Evolutionary conservation across 495 filamentous ascomycete species (phyloP), one percentile per base, ranked within the genome.

Genomic region (Penicillium canariense): DNA sequence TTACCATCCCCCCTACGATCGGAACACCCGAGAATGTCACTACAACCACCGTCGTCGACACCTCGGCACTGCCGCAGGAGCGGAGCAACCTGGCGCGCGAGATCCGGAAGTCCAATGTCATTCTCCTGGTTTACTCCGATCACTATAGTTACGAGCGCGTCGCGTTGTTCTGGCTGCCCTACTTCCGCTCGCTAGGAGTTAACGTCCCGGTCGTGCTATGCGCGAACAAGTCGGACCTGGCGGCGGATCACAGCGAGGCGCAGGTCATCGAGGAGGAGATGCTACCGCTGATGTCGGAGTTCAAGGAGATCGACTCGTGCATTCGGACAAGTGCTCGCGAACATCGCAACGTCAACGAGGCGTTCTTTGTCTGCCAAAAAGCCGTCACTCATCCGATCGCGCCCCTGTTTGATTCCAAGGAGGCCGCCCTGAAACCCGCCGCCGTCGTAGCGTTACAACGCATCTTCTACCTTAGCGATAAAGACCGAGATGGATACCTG

Each of bases 61-160:
- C 95, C 32, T 97, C 92, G 18, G 91, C 94, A 15, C 83, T 96
- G 2, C 94, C 95, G 0, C 92, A 96, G 65, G 95, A 98, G 62
- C 84, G 93, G 45, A 87, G 83, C 53, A 90, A 87, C 15, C 75
- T 98, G 46, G 85, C 90, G 27, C 93, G 92, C 60, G 95, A 97
- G 70, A 93, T 97, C 43, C 86, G 95, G 38, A 96, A 96, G 66
- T 91, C 87, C 59, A 97, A 96, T 66, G 93, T 96, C 45, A 97
- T 98, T 50, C 77, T 97, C n/a, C 82, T 98, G 12, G 92, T 97
- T 28, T 98, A 97, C 67, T 90, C 91, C 47, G 95, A 97, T 66
- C 91, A 97, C 66, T 98, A 97, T 70, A 96, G 92, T 78, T 97
- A 97, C 81, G 95, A 97, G 60, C 83, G 94, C 22, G 92, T 98